Evolutionary conservation across 106 monocot species (phyloP).

Genomic region (Phalaenopsis aphrodite): DNA sequence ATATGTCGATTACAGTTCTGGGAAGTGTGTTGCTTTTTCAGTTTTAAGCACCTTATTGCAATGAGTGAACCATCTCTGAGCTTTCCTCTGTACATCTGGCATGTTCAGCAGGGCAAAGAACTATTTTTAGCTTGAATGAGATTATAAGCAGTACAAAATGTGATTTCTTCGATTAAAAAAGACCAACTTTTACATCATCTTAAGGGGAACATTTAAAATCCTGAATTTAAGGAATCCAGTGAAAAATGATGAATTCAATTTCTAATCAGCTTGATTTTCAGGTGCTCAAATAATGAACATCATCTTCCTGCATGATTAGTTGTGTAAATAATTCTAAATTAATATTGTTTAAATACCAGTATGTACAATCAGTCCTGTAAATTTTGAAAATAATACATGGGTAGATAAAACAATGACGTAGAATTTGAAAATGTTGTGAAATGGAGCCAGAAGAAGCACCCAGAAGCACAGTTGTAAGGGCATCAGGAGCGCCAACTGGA

Average conservation of each 20-base stretch:
- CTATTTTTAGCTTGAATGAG: background rate
- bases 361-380: background rate
- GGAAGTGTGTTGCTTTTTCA: slow-evolving; percentile 51
- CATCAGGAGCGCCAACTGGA: no score
- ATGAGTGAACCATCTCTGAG: slow-evolving; percentile 65
- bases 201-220: background rate
- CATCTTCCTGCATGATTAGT: background rate
- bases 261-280: background rate
- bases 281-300: background rate
- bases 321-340: background rate
- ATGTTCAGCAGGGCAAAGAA: background rate
- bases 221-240: background rate
- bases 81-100: slow-evolving; percentile 80
- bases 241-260: background rate
- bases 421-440: background rate
- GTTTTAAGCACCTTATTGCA: slow-evolving; percentile 76
- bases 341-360: background rate
- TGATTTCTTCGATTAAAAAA: background rate
- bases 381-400: background rate
- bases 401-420: background rate
- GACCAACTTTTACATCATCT: background rate
- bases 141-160: background rate
- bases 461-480: no score
- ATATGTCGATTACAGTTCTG: slow-evolving; percentile 67
- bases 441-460: no score